Percentiles rank a stretch among this genome's conserved stretches.
Conservation (phyloP, 495 filamentous ascomycete genomes). For the Aspergillus steynii region DNA sequence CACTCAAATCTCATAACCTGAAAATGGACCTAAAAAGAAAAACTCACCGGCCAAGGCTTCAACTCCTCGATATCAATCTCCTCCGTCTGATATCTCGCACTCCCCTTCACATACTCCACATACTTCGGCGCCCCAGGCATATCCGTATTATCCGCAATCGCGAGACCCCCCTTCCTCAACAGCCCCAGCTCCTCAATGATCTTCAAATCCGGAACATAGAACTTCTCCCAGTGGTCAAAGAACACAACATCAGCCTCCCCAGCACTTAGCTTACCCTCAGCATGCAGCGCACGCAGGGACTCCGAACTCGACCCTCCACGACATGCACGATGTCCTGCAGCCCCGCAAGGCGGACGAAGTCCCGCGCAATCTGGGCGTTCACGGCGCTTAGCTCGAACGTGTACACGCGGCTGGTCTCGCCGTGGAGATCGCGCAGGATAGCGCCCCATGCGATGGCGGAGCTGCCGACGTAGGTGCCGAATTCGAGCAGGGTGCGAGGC, state of each 20-base stretch:
- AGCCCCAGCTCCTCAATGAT: conserved; percentile 29
- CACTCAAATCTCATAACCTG: neutral
- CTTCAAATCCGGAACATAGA: conserved; percentile 33
- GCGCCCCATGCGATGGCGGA: conserved; percentile 34
- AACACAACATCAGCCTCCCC: conserved; percentile 28
- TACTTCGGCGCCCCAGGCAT: conserved; percentile 31
- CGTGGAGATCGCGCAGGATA: conserved; percentile 30
- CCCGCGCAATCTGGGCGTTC: conserved; percentile 25
- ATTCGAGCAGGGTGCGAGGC: conserved; percentile 31
- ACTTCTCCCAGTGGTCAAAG: conserved; percentile 36
- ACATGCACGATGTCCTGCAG: conserved; percentile 31
- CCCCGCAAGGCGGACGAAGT: conserved; percentile 29
- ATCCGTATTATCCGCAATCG: conserved; percentile 32
- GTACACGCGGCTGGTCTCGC: conserved; percentile 24
- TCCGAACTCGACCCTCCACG: conserved; percentile 28
- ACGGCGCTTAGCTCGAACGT: conserved; percentile 32
- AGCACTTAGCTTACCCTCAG: conserved; percentile 20
- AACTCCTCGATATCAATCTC: conserved; percentile 14
- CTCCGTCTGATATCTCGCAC: conserved; percentile 24
- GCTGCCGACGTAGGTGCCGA: conserved; percentile 36
- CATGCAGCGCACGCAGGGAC: conserved; percentile 24
- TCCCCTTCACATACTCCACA: conserved; percentile 30
- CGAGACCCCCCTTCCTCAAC: conserved; percentile 22
- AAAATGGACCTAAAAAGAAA: conserved; percentile 1
- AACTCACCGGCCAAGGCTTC: conserved; percentile 20